Evolutionary conservation across 495 filamentous ascomycete species (phyloP).

Genomic region (Penicillium bialowiezense): DNA sequence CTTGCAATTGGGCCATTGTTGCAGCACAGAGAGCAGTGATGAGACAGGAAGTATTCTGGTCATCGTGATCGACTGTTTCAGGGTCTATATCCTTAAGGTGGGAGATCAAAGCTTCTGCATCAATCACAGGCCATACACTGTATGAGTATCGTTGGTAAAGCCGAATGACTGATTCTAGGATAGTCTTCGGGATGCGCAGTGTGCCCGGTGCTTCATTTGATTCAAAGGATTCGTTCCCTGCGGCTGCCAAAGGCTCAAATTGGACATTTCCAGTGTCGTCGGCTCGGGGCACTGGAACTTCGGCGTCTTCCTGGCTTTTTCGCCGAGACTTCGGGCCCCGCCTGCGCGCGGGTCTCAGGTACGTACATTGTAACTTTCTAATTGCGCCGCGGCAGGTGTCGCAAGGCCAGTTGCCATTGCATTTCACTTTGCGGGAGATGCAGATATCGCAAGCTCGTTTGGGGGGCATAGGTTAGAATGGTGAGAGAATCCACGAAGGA

Average conservation of each 20-base stretch:
- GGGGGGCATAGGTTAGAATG: constrained; percentile 14
- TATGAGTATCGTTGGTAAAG: constrained; percentile 27
- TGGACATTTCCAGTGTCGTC: no score
- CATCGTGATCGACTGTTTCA: not conserved
- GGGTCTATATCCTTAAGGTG: constrained; percentile 15
- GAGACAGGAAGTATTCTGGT: constrained; percentile 15
- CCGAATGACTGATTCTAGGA: constrained; percentile 15
- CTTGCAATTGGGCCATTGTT: constrained; percentile 33
- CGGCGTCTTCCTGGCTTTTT: not conserved
- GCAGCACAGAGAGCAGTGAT: constrained; percentile 30
- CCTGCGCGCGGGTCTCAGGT: constrained; percentile 26
- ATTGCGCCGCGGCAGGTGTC: constrained; percentile 21
- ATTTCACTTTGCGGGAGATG: constrained; percentile 33
- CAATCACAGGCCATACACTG: constrained; percentile 32
- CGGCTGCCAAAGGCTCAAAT: no score
- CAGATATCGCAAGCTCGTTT: constrained; percentile 35
- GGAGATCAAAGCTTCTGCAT: constrained; percentile 16
- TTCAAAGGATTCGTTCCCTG: not conserved
- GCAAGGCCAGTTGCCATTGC: constrained; percentile 31
- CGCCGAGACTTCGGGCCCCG: constrained; percentile 30
- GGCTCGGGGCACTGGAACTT: not conserved
- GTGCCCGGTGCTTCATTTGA: not conserved
- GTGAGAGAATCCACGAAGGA: not conserved
- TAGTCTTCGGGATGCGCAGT: constrained; percentile 7
- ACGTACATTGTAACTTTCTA: constrained; percentile 26